A percentile compares a stretch with the other conserved stretches of the same genome.
Conservation (phyloP, 495 filamentous ascomycete genomes). For the Articulospora tetracladia region DNA sequence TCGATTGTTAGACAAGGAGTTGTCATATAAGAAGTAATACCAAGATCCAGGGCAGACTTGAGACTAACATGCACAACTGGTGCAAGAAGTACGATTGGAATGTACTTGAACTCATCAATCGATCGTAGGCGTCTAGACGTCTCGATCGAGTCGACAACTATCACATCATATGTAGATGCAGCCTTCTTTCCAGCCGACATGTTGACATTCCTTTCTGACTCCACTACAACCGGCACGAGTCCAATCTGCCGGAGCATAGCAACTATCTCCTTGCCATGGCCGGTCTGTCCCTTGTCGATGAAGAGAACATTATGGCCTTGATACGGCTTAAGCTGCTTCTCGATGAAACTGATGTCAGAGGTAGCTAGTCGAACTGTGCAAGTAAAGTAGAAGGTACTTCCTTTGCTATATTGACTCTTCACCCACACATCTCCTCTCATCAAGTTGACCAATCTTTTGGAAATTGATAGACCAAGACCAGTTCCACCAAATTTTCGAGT, state of each 20-base stretch:
- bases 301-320: constrained; percentile 90
- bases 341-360: constrained; percentile 74
- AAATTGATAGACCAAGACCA: constrained; percentile 93
- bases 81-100: constrained; percentile 90
- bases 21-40: constrained; percentile 98
- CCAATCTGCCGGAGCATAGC: constrained; percentile 76
- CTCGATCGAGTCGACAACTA: constrained; percentile 92
- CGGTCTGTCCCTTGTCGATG: constrained; percentile 88
- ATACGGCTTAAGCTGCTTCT: constrained; percentile 83
- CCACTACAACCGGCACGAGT: constrained; percentile 77
- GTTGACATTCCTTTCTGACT: constrained; percentile 53
- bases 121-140: constrained; percentile 80
- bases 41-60: constrained; percentile 91
- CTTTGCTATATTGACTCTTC: constrained; percentile 85
- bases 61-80: constrained; percentile 89
- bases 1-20: constrained; percentile 94
- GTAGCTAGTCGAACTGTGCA: constrained; percentile 87
- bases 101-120: constrained; percentile 95
- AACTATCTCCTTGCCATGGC: constrained; percentile 70
- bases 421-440: constrained; percentile 99
- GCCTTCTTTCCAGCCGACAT: constrained; percentile 46
- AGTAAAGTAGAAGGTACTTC: constrained; percentile 96
- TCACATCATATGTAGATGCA: constrained; percentile 77
- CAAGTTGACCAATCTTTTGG: constrained; percentile 88
- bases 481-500: constrained; percentile 97